Conservation (phyloP, 331 rosid genomes). For the Acacia pycnantha region DNA sequence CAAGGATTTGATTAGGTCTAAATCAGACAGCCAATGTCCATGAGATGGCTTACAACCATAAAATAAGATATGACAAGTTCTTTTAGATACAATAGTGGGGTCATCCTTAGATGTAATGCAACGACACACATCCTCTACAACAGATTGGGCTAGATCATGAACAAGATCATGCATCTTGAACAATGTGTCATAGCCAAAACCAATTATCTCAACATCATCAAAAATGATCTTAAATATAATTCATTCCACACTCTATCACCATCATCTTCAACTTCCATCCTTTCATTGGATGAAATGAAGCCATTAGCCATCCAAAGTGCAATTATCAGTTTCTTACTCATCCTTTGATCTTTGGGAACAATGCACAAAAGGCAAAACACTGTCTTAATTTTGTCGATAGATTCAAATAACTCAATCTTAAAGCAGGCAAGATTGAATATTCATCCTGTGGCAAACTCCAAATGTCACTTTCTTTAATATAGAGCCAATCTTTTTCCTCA, state of each 20-base stretch:
- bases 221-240: neutral
- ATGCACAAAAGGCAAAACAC: neutral
- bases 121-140: neutral
- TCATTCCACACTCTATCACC: neutral
- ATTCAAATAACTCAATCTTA: neutral
- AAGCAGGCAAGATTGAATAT: neutral
- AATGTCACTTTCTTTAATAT: neutral
- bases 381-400: neutral
- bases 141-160: neutral
- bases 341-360: neutral
- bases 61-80: neutral
- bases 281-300: neutral
- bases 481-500: neutral
- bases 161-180: constrained; percentile 20
- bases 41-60: neutral
- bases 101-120: neutral
- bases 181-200: neutral
- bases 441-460: neutral
- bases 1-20: neutral
- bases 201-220: neutral
- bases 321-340: neutral
- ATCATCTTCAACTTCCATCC: neutral
- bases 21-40: no score
- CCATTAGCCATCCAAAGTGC: constrained; percentile 16
- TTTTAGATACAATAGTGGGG: neutral